These are phyloP conservation scores for Microstegium vimineum DNA, from an alignment of 176 grass and related monocot species.

Conservation along the genomic window DNA sequence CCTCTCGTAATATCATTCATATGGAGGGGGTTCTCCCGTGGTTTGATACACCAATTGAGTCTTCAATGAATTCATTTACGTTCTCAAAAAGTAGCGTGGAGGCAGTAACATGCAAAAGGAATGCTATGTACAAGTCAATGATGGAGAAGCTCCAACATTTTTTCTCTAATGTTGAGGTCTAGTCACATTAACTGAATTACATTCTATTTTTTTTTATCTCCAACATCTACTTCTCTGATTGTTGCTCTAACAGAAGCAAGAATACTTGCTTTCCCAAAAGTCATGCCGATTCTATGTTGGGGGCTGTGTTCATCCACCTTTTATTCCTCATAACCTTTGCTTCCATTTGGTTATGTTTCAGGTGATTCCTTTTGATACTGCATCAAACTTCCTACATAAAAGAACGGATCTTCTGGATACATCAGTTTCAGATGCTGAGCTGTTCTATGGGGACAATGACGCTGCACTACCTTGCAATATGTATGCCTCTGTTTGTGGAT, in stretches of 20 bases:
- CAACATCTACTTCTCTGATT: not conserved
- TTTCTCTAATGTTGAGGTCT: conserved; percentile 54
- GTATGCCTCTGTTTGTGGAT: conserved; percentile 26
- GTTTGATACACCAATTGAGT: conserved; percentile 49
- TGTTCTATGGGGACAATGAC: conserved; percentile 30
- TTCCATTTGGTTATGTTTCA: conserved; percentile 33
- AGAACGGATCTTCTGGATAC: conserved; percentile 18
- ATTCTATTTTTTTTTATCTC: conserved; percentile 29
- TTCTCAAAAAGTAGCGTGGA: conserved; percentile 73
- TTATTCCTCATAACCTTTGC: not conserved
- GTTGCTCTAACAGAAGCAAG: not conserved
- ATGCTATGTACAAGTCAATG: conserved; percentile 72
- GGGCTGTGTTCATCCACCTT: not conserved
- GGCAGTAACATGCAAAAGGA: conserved; percentile 53
- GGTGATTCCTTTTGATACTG: conserved; percentile 49
- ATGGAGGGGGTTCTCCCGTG: conserved; percentile 73
- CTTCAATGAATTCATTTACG: conserved; percentile 58
- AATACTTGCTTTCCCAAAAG: conserved; percentile 5
- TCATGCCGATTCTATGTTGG: not conserved
- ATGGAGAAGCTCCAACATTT: conserved; percentile 57
- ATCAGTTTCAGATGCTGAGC: conserved; percentile 33
- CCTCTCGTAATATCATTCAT: conserved; percentile 32
- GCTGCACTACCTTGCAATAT: conserved; percentile 25
- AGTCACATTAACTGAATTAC: conserved; percentile 43
- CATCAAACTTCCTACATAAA: conserved; percentile 33